phyloP scores from a whole-genome alignment of 768 basidiomycete species.

The Piloderma croceum region DNA sequence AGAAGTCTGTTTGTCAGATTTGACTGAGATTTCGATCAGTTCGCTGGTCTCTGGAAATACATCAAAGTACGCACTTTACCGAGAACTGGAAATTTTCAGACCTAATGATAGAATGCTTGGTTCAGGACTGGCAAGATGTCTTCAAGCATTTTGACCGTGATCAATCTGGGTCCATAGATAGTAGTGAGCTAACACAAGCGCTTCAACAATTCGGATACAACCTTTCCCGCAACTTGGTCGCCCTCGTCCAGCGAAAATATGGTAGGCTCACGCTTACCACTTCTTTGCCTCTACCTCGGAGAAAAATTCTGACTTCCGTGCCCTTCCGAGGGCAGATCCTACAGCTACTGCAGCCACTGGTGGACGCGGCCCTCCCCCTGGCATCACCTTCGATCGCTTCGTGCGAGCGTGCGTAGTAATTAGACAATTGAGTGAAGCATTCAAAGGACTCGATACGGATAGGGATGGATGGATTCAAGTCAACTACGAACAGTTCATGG shows the following conservation, averaged over 20 bases:
- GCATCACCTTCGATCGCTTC: slow-evolving; percentile 83
- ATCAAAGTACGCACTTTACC: slow-evolving; percentile 46
- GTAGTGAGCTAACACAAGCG: slow-evolving; percentile 59
- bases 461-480: slow-evolving; percentile 64
- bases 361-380: slow-evolving; percentile 34
- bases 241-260: slow-evolving; percentile 73
- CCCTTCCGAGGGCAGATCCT: slow-evolving; percentile 45
- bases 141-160: slow-evolving; percentile 85
- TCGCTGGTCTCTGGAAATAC: slow-evolving; percentile 76
- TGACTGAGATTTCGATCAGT: too few relatives aligned
- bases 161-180: slow-evolving; percentile 74
- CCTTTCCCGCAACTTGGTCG: slow-evolving; percentile 59
- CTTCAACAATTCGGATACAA: slow-evolving; percentile 73
- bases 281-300: not conserved
- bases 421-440: slow-evolving; percentile 71
- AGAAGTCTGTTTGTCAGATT: too few relatives aligned
- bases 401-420: slow-evolving; percentile 80
- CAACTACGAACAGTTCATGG: slow-evolving; percentile 69
- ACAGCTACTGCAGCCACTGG: slow-evolving; percentile 45
- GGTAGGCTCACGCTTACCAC: slow-evolving; percentile 37
- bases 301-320: slow-evolving; percentile 21
- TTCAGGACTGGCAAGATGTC: slow-evolving; percentile 76
- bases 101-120: not conserved
- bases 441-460: slow-evolving; percentile 60
- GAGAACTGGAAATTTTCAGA: not conserved